Evolutionary conservation across 228 moss, liverwort and hornwort genomes (phyloP).

Genomic region (Sphagnum magellanicum): DNA sequence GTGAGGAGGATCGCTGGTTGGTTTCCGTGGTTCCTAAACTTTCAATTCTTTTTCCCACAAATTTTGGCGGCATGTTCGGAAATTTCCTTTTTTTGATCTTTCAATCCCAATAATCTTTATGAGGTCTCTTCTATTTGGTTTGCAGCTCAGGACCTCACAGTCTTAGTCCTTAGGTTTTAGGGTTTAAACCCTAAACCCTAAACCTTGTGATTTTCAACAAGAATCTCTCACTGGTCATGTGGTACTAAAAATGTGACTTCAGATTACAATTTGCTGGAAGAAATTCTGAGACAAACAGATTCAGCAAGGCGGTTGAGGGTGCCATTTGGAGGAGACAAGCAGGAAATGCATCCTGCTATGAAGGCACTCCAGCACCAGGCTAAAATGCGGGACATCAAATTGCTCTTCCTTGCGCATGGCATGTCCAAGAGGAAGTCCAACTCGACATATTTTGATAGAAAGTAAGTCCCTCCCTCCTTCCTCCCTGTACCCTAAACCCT

Average conservation of each 20-base stretch:
- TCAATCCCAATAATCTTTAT: too few species aligned
- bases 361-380: conserved; percentile 68
- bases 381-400: conserved; percentile 48
- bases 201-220: too few species aligned
- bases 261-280: conserved; percentile 91
- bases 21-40: too few species aligned
- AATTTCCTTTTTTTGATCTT: too few species aligned
- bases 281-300: conserved; percentile 79
- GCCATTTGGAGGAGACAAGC: conserved; percentile 30
- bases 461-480: conserved; percentile 25
- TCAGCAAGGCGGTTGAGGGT: conserved; percentile 65
- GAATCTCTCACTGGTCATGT: too few species aligned
- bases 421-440: conserved; percentile 85
- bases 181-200: too few species aligned
- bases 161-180: too few species aligned
- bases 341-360: conserved; percentile 45
- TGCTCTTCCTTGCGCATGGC: conserved; percentile 65
- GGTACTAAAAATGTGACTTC: background rate
- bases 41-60: too few species aligned
- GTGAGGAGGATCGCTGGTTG: conserved; percentile 4
- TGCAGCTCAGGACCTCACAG: too few species aligned
- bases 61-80: too few species aligned
- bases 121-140: too few species aligned
- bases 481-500: too few species aligned
- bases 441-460: conserved; percentile 58